Percentiles rank a stretch among this genome's conserved stretches.
Evolutionary conservation across 1,284 basidiomycete genomes (phyloP).

Genomic region (Pseudozyma pruni): DNA sequence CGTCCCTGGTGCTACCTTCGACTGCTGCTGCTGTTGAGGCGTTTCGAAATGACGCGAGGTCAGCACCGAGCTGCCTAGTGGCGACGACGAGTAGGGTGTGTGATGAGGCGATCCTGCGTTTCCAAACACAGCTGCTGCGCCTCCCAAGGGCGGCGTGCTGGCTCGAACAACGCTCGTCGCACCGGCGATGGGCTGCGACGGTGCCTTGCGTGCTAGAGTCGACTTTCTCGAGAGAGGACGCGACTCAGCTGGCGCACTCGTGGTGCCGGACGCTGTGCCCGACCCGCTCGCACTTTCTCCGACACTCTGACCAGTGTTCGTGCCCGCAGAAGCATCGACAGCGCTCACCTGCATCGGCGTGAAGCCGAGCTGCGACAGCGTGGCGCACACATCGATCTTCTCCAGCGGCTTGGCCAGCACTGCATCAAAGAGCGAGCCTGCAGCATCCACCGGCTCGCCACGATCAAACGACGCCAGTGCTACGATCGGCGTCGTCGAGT

Average conservation of each 20-base stretch:
- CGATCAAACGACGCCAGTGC: constrained; percentile 73
- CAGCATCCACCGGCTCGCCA: constrained; percentile 52
- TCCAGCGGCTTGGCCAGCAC: constrained; percentile 61
- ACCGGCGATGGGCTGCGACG: constrained; percentile 14
- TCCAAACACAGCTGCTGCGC: not conserved
- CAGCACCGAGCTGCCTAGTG: constrained; percentile 35
- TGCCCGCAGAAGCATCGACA: constrained; percentile 1
- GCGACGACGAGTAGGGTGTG: constrained; percentile 43
- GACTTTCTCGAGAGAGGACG: constrained; percentile 42
- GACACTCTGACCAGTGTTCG: constrained; percentile 1
- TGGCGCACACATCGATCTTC: constrained; percentile 54
- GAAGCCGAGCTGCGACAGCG: constrained; percentile 52
- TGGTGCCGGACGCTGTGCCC: constrained; percentile 23
- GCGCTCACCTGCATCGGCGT: constrained; percentile 35
- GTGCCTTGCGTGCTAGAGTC: constrained; percentile 28
- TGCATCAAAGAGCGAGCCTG: constrained; percentile 70
- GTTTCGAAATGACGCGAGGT: constrained; percentile 32
- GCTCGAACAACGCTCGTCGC: constrained; percentile 4
- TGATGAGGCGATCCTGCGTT: constrained; percentile 28
- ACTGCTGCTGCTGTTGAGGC: constrained; percentile 14
- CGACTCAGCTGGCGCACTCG: constrained; percentile 30
- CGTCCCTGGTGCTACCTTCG: constrained; percentile 3
- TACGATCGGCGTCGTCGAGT: constrained; percentile 87
- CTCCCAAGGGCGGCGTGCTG: constrained; percentile 21
- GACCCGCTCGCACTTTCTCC: constrained; percentile 1